phyloP scores from a whole-genome alignment of 306 rosid genomes.

The Lupinus albus region DNA sequence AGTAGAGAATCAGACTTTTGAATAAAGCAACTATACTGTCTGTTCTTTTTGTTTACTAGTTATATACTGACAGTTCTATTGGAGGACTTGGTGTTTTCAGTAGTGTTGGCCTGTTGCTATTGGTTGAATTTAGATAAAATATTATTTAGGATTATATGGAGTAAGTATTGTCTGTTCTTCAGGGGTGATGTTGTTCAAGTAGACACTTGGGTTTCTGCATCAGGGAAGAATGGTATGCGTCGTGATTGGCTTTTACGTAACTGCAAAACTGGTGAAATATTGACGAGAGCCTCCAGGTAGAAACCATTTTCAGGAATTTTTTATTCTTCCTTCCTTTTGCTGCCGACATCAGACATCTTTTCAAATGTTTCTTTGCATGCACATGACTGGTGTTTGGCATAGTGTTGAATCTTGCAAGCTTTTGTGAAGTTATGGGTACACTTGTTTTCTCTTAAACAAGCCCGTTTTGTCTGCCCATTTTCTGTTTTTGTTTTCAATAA shows the following conservation, averaged over 20 bases:
- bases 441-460: not conserved
- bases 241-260: slow-evolving; percentile 95
- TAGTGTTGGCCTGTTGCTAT: slow-evolving; percentile 14
- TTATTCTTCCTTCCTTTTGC: slow-evolving; percentile 22
- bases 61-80: not conserved
- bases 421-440: not conserved
- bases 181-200: slow-evolving; percentile 99
- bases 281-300: slow-evolving; percentile 96
- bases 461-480: not conserved
- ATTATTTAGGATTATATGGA: slow-evolving; percentile 21
- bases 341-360: slow-evolving; percentile 17
- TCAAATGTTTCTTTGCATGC: slow-evolving; percentile 28
- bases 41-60: not conserved
- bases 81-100: slow-evolving; percentile 29
- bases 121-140: slow-evolving; percentile 32
- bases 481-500: not conserved
- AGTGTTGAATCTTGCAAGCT: slow-evolving; percentile 12
- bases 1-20: not conserved
- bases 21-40: slow-evolving; percentile 15
- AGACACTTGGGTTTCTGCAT: slow-evolving; percentile 89
- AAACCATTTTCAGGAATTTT: slow-evolving; percentile 26
- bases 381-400: slow-evolving; percentile 14
- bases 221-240: slow-evolving; percentile 97
- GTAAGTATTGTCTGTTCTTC: slow-evolving; percentile 30
- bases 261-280: slow-evolving; percentile 68